Evolutionary conservation across 345 rosid genomes (phyloP).

Genomic region (Citrus sinensis): DNA sequence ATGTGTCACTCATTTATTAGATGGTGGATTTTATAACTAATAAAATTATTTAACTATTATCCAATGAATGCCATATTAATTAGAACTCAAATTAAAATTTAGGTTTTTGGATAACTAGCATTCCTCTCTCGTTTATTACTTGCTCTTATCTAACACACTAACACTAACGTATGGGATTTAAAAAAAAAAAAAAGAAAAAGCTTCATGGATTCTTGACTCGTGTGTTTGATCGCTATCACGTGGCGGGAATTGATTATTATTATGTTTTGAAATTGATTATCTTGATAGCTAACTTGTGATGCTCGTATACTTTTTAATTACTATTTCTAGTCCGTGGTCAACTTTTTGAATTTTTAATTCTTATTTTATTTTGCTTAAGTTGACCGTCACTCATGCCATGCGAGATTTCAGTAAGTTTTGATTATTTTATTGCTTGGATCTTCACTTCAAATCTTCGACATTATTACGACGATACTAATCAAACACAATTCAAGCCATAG

Average conservation of each 20-base stretch:
- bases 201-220: neutral
- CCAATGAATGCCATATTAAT: accelerated
- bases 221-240: neutral
- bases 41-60: too few species aligned
- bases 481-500: too few species aligned
- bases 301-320: neutral
- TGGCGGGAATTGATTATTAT: neutral
- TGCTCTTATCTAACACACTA: too few species aligned
- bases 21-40: too few species aligned
- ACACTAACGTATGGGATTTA: too few species aligned
- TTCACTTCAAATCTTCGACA: too few species aligned
- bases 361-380: neutral
- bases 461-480: too few species aligned
- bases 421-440: too few species aligned
- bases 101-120: accelerated
- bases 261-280: neutral
- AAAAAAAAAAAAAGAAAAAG: too few species aligned
- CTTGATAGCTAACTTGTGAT: neutral
- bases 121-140: accelerated
- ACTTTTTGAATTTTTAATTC: neutral
- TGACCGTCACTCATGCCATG: neutral
- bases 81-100: too few species aligned
- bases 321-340: neutral
- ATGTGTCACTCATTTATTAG: accelerated
- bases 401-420: too few species aligned